These are phyloP conservation scores for Panaeolus papilionaceus DNA, from an alignment of 768 basidiomycete genomes.

Conservation along the genomic window DNA sequence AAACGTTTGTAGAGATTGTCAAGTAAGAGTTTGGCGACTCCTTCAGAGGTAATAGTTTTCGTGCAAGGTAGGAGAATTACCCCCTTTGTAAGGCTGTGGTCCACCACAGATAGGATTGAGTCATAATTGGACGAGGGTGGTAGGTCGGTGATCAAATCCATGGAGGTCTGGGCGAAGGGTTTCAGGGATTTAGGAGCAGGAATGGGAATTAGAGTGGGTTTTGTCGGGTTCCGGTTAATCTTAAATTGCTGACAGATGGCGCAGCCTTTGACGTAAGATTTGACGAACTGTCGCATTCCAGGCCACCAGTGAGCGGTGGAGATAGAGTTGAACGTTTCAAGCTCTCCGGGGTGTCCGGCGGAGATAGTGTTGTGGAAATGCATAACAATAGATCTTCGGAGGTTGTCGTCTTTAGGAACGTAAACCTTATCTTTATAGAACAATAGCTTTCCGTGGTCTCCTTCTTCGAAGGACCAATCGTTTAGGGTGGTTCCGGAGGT, in stretches of 20 bases:
- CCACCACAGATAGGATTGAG: slow-evolving; percentile 26
- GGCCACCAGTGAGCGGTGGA: slow-evolving; percentile 28
- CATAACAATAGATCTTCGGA: background rate
- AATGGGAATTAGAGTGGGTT: slow-evolving; percentile 20
- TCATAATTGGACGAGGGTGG: too few relatives aligned
- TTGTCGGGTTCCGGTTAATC: slow-evolving; percentile 21
- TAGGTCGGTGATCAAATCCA: too few relatives aligned
- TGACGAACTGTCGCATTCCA: too few relatives aligned
- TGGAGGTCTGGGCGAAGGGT: too few relatives aligned
- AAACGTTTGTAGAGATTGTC: slow-evolving; percentile 28
- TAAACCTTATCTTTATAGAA: slow-evolving; percentile 19
- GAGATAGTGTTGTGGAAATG: slow-evolving; percentile 17
- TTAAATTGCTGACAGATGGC: slow-evolving; percentile 29
- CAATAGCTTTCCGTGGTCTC: background rate
- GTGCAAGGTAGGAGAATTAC: too few relatives aligned
- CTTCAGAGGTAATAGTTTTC: too few relatives aligned
- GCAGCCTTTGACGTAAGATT: too few relatives aligned
- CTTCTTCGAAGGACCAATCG: slow-evolving; percentile 13
- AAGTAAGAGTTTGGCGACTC: too few relatives aligned
- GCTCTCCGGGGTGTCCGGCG: slow-evolving; percentile 23
- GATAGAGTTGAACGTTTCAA: slow-evolving; percentile 16
- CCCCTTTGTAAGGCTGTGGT: too few relatives aligned
- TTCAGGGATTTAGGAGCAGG: too few relatives aligned
- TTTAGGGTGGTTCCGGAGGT: background rate
- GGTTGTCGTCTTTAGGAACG: slow-evolving; percentile 15